Base-by-base conservation (phyloP, 768 basidiomycete genomes). In the Trametopsis cervina region DNA sequence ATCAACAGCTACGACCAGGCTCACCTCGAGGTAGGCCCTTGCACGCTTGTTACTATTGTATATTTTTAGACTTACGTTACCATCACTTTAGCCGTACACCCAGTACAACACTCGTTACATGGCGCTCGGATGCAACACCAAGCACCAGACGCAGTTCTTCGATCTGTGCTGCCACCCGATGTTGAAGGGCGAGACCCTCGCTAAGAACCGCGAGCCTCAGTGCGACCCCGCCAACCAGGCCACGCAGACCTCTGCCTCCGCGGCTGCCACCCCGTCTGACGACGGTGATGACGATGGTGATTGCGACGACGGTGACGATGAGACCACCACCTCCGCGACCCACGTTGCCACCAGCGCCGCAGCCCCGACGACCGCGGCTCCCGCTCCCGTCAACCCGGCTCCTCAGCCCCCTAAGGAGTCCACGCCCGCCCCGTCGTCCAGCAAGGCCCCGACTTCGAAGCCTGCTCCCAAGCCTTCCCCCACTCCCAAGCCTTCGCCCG, bases 141-240 rank as follows among this genome's bases (percentile, higher is more conserved):
- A 74, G 56, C 71, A 74, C 54, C 44, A 48, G 45, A 59, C 56
- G 11, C 0, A 43, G 7, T 83, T 83, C 69, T 89, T 86, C 63
- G 69, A 78, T 46, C 47, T 58, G 23, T 90, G 89, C 61, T 86
- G 87, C 72, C 80, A 80, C 61, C 81, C 86, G 50, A 67, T 86
- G 51, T 69, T 81, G 80, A 70, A 71, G 10, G 74, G 58, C 42
- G 71, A 83, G 67, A 75, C 65, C 44, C 72, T 81, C 36, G 60
- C 57, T 29, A 62, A 60, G 3, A 62, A 64, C 52, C 77, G 76
- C 50, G 72, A 75, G 23, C 53, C 76, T 15, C 64, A 78, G 58
- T 88, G 85, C 62, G 70, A 61, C 55, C 76, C 78, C 13, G 61
- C 69, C 57, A 69, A 62, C 57, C 71, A 58, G 13, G 37, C 55